Conservation (phyloP, 2,329 filamentous ascomycete genomes). For the Paradendryphiella salina region DNA sequence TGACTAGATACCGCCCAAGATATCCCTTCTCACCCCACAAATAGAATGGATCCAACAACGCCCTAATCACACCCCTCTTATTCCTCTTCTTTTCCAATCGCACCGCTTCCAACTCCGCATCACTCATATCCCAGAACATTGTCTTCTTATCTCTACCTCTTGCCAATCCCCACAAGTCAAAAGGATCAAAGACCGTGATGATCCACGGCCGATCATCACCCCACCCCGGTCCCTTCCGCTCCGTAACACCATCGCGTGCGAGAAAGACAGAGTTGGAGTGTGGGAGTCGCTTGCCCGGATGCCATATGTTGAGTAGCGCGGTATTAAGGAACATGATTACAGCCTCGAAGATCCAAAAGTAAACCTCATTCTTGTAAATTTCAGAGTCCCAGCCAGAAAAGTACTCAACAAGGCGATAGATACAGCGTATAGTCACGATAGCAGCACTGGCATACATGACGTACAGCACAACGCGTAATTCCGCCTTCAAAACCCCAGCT, state of each 20-base stretch:
- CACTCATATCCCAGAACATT: constrained; percentile 45
- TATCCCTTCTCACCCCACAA: constrained; percentile 37
- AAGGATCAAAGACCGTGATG: constrained; percentile 46
- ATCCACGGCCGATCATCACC: constrained; percentile 53
- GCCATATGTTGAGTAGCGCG: constrained; percentile 56
- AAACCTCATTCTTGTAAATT: constrained; percentile 53
- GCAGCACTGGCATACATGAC: constrained; percentile 55
- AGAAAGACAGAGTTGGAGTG: constrained; percentile 56
- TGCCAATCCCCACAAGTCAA: constrained; percentile 42
- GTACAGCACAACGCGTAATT: constrained; percentile 50
- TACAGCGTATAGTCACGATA: constrained; percentile 55
- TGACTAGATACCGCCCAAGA: constrained; percentile 30
- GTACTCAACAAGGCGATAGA: constrained; percentile 59
- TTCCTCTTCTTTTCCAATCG: constrained; percentile 34
- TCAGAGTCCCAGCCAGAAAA: constrained; percentile 45
- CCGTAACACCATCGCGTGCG: constrained; percentile 56
- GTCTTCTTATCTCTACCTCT: constrained; percentile 42
- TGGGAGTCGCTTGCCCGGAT: constrained; percentile 57
- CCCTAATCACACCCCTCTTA: constrained; percentile 26
- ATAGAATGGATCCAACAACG: constrained; percentile 37
- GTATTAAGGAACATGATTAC: constrained; percentile 58
- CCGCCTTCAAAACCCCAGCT: constrained; percentile 48
- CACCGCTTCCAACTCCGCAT: constrained; percentile 35
- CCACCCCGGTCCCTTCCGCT: constrained; percentile 56
- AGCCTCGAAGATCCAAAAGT: constrained; percentile 60